Base-by-base conservation (phyloP, 768 basidiomycete species). In the Amanita brunnescens region DNA sequence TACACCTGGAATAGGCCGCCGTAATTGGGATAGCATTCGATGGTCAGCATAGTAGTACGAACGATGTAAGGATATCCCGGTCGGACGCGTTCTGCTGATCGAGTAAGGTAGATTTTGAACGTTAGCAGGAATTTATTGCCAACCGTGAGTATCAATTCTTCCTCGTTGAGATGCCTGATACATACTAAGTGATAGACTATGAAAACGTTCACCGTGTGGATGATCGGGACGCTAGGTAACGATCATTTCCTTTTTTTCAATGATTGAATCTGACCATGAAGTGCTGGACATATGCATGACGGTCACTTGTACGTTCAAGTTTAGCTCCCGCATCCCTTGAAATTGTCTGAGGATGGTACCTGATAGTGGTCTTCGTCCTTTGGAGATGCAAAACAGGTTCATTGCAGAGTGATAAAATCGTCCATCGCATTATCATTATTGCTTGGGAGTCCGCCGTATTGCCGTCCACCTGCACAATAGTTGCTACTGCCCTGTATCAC, bases 161-260 rank as follows among this genome's bases (percentile, higher is more conserved):
- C 4, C 8, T 52, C 21, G 14, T 23, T 41, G 13, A 40, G 30
- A 29, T 37, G 16, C 45, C 41, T 8, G n/a, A 13, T 21, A 12
- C 30, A 47, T 52, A 21, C 43, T 35, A 21, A 7, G 13, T 39
- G 35, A 24, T 39, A 73, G 73, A 71, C 70, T 10, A 61, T 70
- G 3, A 58, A 71, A 20, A 67, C 72, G 3, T 76, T 76, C 58
- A 66, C 71, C 0, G 70, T 71, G 47, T 77, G 73, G 73, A 70
- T 74, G 20, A 67, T 71, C 53, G 73, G 69, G 5, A 71, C 71
- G 21, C 47, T 75, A 24, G 60, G 75, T 74, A 51, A 24, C 65
- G 52, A 16, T 26, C 12, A n/a, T n/a, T 20, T 5, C 12, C 14
- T 20, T 20, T 41, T 8, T 10, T 41, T 20, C 12, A 41, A 21